Conservation (phyloP, 2,329 filamentous ascomycete genomes). For the Davidsoniella virescens region DNA sequence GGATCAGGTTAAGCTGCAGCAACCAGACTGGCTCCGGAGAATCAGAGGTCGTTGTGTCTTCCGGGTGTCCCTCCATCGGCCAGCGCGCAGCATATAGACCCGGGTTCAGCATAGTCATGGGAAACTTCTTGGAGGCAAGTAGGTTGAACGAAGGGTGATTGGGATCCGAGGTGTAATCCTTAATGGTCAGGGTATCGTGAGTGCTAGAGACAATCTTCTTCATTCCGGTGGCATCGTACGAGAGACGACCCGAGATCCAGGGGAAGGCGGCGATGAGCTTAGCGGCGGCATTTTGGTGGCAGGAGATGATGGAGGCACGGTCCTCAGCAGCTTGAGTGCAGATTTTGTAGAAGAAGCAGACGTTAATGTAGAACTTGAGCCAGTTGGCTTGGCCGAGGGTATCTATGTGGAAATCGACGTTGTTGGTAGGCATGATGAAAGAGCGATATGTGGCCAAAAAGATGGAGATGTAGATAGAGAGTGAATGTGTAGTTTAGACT, state of each 20-base stretch:
- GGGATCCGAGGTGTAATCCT: neutral
- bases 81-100: neutral
- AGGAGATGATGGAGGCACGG: neutral
- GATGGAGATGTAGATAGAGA: no score
- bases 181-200: neutral
- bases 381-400: neutral
- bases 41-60: neutral
- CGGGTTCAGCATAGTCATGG: neutral
- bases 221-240: neutral
- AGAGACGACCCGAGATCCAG: neutral
- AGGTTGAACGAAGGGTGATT: neutral
- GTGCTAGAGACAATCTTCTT: neutral
- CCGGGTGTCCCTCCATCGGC: neutral
- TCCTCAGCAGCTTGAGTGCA: neutral
- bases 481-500: no score
- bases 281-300: neutral
- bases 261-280: conserved; percentile 2
- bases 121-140: neutral
- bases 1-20: neutral
- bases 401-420: neutral
- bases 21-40: neutral
- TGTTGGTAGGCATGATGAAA: no score
- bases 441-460: no score
- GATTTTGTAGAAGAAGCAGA: neutral
- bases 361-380: neutral